Percentiles rank a stretch among this genome's conserved stretches.
Evolutionary conservation across 2,329 filamentous ascomycete species (phyloP).

Genomic region (Trichoderma koningiopsis): DNA sequence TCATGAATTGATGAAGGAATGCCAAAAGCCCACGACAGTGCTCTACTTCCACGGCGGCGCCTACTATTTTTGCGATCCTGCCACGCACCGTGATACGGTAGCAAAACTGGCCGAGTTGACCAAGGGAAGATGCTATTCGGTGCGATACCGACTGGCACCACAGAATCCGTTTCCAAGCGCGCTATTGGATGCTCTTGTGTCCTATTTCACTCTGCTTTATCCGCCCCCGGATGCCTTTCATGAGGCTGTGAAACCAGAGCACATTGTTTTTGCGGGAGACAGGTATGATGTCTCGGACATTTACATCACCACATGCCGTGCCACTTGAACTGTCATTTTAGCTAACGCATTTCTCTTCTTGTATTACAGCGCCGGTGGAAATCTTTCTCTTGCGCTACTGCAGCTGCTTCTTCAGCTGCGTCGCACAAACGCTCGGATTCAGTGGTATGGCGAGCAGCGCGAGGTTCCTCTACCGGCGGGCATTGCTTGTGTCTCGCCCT

Average conservation of each 20-base stretch:
- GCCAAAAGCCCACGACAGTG: constrained; percentile 62
- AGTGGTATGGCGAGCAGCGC: constrained; percentile 62
- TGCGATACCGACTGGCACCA: constrained; percentile 74
- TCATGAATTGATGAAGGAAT: constrained; percentile 66
- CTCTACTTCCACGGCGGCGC: constrained; percentile 79
- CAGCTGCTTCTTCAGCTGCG: constrained; percentile 68
- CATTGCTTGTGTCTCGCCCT: constrained; percentile 64
- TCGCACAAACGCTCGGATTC: constrained; percentile 49
- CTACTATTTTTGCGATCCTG: constrained; percentile 71
- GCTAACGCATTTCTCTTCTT: background rate
- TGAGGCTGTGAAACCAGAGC: constrained; percentile 60
- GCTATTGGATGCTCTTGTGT: constrained; percentile 70
- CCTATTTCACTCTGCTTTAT: constrained; percentile 73
- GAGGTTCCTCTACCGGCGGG: constrained; percentile 68
- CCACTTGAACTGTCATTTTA: background rate
- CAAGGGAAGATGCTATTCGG: constrained; percentile 68
- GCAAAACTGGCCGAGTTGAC: constrained; percentile 66
- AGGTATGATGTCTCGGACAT: constrained; percentile 43
- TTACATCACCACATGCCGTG: background rate
- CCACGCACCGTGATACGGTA: constrained; percentile 61
- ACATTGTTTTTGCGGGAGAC: constrained; percentile 74
- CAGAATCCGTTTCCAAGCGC: constrained; percentile 75
- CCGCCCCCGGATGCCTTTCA: constrained; percentile 70
- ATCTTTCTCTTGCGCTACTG: constrained; percentile 66
- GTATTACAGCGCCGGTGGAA: constrained; percentile 66